Evolutionary conservation across 2,329 filamentous ascomycete species (phyloP).

Genomic region (Graphiopsis chlorocephala): DNA sequence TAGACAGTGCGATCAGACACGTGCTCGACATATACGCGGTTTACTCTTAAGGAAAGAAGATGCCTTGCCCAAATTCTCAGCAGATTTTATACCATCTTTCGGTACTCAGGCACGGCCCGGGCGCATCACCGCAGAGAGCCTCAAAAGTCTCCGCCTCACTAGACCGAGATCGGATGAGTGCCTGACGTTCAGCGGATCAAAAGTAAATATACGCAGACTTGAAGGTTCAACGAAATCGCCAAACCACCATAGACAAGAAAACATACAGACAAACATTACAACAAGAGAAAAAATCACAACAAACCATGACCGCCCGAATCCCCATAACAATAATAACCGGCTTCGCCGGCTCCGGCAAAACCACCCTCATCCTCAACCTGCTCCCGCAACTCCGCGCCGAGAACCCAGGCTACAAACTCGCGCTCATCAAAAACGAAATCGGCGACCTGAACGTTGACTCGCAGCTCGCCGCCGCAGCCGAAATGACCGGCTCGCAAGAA

Average conservation of each 20-base stretch:
- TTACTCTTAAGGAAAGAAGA: not conserved
- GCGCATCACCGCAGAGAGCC: not conserved
- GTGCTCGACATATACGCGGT: not conserved
- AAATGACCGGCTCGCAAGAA: conserved; percentile 87
- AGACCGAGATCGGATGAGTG: conserved; percentile 7
- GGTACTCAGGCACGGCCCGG: not conserved
- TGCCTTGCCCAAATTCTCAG: not conserved
- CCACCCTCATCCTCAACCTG: conserved; percentile 90
- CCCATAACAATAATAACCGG: conserved; percentile 94
- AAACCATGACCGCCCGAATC: conserved; percentile 44
- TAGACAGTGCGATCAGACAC: not conserved
- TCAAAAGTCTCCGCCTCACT: not conserved
- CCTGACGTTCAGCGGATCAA: conserved; percentile 4
- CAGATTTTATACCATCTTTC: conserved; percentile 1
- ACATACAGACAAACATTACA: not conserved
- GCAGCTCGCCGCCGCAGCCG: conserved; percentile 76
- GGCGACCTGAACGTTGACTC: conserved; percentile 92
- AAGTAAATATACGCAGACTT: conserved; percentile 4
- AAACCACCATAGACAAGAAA: not conserved
- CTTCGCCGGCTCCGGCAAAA: conserved; percentile 95
- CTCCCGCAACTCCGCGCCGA: conserved; percentile 87
- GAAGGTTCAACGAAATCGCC: conserved; percentile 5
- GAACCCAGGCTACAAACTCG: conserved; percentile 83
- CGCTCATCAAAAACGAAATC: conserved; percentile 96
- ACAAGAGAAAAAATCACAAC: not conserved